These are phyloP conservation scores for Hypocrella siamensis DNA, from an alignment of 2,329 filamentous ascomycete species.

Conservation along the genomic window DNA sequence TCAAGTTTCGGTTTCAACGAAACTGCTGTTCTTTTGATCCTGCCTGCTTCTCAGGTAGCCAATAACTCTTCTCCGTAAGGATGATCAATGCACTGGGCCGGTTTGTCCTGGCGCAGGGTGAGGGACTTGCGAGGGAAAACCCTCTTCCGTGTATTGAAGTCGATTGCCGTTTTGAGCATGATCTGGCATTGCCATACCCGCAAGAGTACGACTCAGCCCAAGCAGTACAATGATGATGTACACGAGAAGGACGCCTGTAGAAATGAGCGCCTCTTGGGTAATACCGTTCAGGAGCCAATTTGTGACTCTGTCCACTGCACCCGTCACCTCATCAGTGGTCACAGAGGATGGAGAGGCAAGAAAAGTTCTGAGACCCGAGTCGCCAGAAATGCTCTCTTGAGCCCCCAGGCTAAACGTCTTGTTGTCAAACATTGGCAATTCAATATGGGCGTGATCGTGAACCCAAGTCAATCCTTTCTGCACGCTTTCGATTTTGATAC, in stretches of 20 bases:
- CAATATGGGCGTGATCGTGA: slow-evolving; percentile 67
- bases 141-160: too few relatives aligned
- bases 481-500: slow-evolving; percentile 70
- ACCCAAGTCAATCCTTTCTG: slow-evolving; percentile 91
- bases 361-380: slow-evolving; percentile 50
- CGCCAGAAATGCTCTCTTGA: slow-evolving; percentile 38
- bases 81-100: too few relatives aligned
- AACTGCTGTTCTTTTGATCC: too few relatives aligned
- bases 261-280: slow-evolving; percentile 65
- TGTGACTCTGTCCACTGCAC: slow-evolving; percentile 56
- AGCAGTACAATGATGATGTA: slow-evolving; percentile 67
- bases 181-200: slow-evolving; percentile 36
- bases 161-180: slow-evolving; percentile 1
- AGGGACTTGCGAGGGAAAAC: too few relatives aligned
- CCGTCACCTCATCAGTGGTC: slow-evolving; percentile 68
- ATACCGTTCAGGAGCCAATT: slow-evolving; percentile 52
- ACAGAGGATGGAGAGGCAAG: slow-evolving; percentile 59
- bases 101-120: too few relatives aligned
- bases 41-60: too few relatives aligned
- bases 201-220: slow-evolving; percentile 52
- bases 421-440: slow-evolving; percentile 62
- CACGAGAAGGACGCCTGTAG: slow-evolving; percentile 54
- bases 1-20: too few relatives aligned
- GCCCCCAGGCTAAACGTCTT: slow-evolving; percentile 76
- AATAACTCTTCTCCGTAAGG: too few relatives aligned